A percentile compares a stretch with the other conserved stretches of the same genome.
Evolutionary conservation across 495 filamentous ascomycete species (phyloP).

Genomic region (Tuber umbilicatum): DNA sequence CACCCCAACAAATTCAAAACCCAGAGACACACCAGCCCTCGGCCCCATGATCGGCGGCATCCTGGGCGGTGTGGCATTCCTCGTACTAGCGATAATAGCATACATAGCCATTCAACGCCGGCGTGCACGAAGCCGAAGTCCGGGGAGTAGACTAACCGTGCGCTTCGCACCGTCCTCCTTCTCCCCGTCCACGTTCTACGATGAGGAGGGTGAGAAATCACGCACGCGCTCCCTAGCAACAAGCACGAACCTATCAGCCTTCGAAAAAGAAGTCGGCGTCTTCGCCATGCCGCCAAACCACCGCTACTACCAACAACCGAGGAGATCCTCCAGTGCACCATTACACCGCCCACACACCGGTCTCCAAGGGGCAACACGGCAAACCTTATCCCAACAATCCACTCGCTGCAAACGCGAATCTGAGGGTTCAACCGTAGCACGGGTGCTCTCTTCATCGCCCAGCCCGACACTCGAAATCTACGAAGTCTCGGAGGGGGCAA

Average conservation of each 20-base stretch:
- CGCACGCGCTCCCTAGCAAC: neutral
- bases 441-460: conserved; percentile 21
- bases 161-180: conserved; percentile 19
- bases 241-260: conserved; percentile 6
- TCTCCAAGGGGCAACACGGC: conserved; percentile 2
- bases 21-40: conserved; percentile 12
- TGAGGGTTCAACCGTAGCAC: conserved; percentile 33
- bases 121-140: conserved; percentile 11
- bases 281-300: neutral
- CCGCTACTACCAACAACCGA: neutral
- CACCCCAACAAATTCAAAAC: neutral
- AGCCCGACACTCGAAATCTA: conserved; percentile 5
- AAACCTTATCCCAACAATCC: conserved; percentile 7
- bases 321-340: conserved; percentile 2
- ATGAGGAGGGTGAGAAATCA: conserved; percentile 13
- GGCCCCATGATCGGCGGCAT: conserved; percentile 40
- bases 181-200: conserved; percentile 13
- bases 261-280: conserved; percentile 12
- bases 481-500: conserved; percentile 21
- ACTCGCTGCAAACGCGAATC: conserved; percentile 14
- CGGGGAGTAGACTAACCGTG: conserved; percentile 17
- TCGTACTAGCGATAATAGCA: conserved; percentile 11
- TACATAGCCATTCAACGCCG: conserved; percentile 18
- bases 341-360: neutral
- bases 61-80: conserved; percentile 28